Evolutionary conservation across 192 early-diverging fungal genomes (phyloP).

Genomic region (Tieghemiomyces parasiticus): DNA sequence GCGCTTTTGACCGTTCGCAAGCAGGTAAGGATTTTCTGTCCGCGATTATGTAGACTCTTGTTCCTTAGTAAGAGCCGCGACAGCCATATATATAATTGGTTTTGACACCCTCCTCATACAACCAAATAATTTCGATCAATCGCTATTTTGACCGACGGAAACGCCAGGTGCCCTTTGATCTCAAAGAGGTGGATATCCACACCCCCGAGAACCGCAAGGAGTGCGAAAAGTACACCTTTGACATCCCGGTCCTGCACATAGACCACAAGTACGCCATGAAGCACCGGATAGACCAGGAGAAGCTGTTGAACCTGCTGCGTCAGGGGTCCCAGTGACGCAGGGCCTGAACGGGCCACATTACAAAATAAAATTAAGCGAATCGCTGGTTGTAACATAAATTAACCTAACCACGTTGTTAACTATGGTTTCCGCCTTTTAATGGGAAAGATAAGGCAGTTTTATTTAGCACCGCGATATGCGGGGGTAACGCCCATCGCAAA

Average conservation of each 20-base stretch:
- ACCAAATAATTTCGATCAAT: not conserved
- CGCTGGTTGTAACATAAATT: no score
- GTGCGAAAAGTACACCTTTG: conserved; percentile 11
- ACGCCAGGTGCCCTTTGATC: not conserved
- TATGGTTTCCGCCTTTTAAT: no score
- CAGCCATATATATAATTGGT: not conserved
- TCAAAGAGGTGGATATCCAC: conserved; percentile 8
- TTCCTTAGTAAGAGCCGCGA: not conserved
- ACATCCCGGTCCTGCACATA: not conserved
- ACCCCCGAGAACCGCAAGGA: not conserved
- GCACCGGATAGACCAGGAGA: not conserved
- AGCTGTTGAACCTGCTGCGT: not conserved
- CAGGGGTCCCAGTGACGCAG: not conserved
- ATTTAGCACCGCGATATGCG: no score
- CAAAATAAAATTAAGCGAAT: no score
- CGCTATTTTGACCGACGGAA: not conserved
- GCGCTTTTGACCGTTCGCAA: not conserved
- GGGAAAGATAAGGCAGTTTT: no score
- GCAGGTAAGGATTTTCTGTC: not conserved
- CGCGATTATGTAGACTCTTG: not conserved
- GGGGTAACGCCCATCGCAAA: no score
- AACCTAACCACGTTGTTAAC: no score
- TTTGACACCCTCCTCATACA: not conserved
- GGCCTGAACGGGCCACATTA: no score
- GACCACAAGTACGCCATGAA: conserved; percentile 3